These are phyloP conservation scores for Myxozyma mucilagina DNA, from an alignment of 805 yeast genomes.

Conservation along the genomic window DNA sequence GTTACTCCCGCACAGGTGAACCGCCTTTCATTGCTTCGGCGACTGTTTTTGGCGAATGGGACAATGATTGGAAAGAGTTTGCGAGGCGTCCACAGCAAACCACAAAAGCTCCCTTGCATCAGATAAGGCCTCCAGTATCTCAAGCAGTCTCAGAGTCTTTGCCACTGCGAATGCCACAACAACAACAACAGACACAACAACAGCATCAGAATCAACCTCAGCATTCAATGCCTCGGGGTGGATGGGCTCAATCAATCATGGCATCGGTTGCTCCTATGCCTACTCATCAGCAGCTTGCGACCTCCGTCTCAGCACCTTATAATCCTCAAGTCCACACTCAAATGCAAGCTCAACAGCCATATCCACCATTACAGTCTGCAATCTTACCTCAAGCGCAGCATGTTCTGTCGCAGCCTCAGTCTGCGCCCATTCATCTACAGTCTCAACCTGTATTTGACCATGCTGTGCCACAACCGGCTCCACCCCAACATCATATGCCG, in stretches of 20 bases:
- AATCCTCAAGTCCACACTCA: not conserved
- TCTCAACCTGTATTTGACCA: not conserved
- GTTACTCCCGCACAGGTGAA: slow-evolving; percentile 18
- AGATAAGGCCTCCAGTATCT: not conserved
- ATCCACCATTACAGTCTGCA: not conserved
- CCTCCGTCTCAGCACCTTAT: not conserved
- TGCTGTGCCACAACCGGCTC: not conserved
- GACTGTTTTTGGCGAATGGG: slow-evolving; percentile 14
- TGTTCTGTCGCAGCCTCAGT: slow-evolving; percentile 1
- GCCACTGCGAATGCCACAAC: not conserved
- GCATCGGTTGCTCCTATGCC: not conserved
- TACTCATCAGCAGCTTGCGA: not conserved
- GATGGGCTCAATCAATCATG: not conserved
- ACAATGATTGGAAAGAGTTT: slow-evolving; percentile 3
- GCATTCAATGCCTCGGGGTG: not conserved
- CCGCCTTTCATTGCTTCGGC: slow-evolving; percentile 21
- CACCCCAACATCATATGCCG: not conserved
- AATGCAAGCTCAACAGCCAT: not conserved
- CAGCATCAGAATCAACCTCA: not conserved
- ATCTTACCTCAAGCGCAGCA: not conserved
- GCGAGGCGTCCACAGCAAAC: not conserved
- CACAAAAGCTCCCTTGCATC: not conserved
- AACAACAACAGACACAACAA: not conserved
- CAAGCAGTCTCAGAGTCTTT: not conserved
- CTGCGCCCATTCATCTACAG: not conserved